Conservation (phyloP, 805 yeast genomes). For the Lipomyces sp. region DNA sequence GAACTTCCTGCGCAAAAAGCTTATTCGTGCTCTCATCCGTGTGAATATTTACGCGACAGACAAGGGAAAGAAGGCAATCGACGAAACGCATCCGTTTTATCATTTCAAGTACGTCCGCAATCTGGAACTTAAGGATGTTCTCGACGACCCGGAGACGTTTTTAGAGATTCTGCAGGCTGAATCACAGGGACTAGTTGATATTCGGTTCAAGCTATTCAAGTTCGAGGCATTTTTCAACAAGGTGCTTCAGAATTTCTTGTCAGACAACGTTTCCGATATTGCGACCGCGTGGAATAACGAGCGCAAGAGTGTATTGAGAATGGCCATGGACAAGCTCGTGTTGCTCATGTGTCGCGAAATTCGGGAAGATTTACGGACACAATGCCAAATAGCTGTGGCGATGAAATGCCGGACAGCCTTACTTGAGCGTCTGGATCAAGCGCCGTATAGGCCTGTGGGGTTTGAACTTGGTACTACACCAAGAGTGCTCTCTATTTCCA, state of each 20-base stretch:
- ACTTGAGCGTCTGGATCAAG: constrained; percentile 79
- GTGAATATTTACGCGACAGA: constrained; percentile 81
- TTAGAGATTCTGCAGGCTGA: constrained; percentile 94
- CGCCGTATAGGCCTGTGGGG: constrained; percentile 82
- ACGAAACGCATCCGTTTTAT: constrained; percentile 76
- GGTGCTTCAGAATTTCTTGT: constrained; percentile 47
- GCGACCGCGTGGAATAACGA: constrained; percentile 81
- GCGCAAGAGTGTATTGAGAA: constrained; percentile 67
- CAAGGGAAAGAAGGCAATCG: constrained; percentile 78
- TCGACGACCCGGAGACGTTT: constrained; percentile 75
- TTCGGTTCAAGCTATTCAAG: constrained; percentile 35
- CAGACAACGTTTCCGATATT: constrained; percentile 64
- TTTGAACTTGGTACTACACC: constrained; percentile 82
- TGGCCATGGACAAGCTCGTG: constrained; percentile 70
- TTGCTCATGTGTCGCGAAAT: constrained; percentile 73
- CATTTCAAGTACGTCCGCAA: constrained; percentile 91
- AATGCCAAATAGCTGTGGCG: constrained; percentile 72
- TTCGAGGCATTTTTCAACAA: constrained; percentile 43
- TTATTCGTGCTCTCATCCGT: constrained; percentile 61
- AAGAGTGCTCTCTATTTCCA: constrained; percentile 76
- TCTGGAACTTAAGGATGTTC: constrained; percentile 75
- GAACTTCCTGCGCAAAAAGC: constrained; percentile 61
- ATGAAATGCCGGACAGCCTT: constrained; percentile 72
- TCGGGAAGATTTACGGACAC: constrained; percentile 78
- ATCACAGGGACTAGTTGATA: constrained; percentile 64